Conservation (phyloP, 2,329 filamentous ascomycete genomes). For the Ophiostoma populinum region DNA sequence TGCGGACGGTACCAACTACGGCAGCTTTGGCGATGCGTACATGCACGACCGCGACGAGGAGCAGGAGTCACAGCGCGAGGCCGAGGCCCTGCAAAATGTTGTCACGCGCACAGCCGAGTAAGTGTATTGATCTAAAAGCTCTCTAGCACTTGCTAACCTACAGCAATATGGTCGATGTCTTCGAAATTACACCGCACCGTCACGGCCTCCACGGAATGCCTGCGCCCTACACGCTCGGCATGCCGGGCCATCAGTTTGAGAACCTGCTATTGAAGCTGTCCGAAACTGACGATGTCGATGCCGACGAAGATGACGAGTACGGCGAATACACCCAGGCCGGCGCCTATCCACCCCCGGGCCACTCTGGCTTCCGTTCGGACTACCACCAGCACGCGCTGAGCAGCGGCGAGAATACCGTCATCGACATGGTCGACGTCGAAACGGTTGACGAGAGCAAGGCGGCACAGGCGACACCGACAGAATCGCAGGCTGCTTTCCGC, state of each 20-base stretch:
- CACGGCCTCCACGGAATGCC: conserved; percentile 19
- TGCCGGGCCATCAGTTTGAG: conserved; percentile 43
- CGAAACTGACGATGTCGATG: conserved; percentile 24
- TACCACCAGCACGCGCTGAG: background rate
- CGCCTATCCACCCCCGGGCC: too few species aligned
- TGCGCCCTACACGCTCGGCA: conserved; percentile 29
- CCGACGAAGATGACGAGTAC: conserved; percentile 25
- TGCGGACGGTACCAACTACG: conserved; percentile 39
- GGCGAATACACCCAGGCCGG: background rate
- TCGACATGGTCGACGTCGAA: background rate
- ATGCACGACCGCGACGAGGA: conserved; percentile 39
- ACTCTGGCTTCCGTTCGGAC: too few species aligned
- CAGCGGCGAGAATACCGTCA: background rate
- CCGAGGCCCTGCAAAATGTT: conserved; percentile 45
- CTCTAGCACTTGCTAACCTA: background rate
- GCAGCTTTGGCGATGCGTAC: conserved; percentile 42
- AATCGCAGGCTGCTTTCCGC: conserved; percentile 19
- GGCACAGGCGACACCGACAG: too few species aligned
- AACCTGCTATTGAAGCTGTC: conserved; percentile 43
- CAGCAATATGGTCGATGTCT: conserved; percentile 52
- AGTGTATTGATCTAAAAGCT: conserved; percentile 3
- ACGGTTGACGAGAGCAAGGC: background rate
- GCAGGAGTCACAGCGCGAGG: conserved; percentile 44
- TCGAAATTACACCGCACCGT: conserved; percentile 42
- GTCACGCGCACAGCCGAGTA: conserved; percentile 49